phyloP scores from a whole-genome alignment of 371 early-diverging fungal species.

The Dichotomocladium elegans region DNA sequence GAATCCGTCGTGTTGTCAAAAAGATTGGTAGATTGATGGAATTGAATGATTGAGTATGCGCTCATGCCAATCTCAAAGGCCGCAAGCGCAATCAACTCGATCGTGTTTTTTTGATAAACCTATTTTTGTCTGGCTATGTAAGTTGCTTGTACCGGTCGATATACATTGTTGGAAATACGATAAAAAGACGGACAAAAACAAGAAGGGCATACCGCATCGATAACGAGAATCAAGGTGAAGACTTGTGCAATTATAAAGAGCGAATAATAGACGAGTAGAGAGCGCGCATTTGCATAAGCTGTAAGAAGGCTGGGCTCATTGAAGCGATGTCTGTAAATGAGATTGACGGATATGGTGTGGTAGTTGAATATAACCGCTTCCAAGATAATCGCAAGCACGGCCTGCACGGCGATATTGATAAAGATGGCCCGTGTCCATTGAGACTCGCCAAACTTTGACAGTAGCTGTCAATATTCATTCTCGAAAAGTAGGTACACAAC shows the following conservation, averaged over 20 bases:
- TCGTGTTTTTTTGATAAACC: conserved; percentile 49
- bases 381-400: conserved; percentile 33
- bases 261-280: conserved; percentile 38
- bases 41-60: conserved; percentile 44
- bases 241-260: conserved; percentile 46
- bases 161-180: background rate
- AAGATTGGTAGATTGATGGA: conserved; percentile 40
- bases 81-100: conserved; percentile 46
- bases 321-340: conserved; percentile 27
- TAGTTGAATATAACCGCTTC: conserved; percentile 37
- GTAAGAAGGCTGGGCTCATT: conserved; percentile 19
- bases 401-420: conserved; percentile 29
- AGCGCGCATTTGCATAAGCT: conserved; percentile 44
- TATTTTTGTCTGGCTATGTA: conserved; percentile 3
- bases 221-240: conserved; percentile 33
- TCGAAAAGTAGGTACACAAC: too few relatives aligned
- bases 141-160: background rate
- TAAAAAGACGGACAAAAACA: background rate
- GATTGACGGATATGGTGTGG: conserved; percentile 30
- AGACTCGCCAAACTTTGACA: conserved; percentile 45
- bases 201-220: conserved; percentile 37
- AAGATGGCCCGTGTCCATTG: conserved; percentile 46
- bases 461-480: background rate
- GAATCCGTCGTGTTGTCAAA: conserved; percentile 25
- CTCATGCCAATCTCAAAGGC: conserved; percentile 46